Conservation (phyloP, 345 rosid species). For the Salix udensis region DNA sequence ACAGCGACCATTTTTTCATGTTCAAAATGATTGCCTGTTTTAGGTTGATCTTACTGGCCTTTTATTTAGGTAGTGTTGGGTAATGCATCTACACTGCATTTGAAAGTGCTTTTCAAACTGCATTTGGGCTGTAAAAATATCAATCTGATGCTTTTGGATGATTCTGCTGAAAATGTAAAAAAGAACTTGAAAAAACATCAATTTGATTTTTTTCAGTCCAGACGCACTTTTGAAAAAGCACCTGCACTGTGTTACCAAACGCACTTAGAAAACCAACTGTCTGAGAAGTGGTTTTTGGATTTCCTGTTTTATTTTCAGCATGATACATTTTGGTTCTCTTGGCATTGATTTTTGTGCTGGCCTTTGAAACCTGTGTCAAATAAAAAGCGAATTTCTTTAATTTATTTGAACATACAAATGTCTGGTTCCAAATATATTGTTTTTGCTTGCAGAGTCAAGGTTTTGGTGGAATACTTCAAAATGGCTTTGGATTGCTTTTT, state of each 20-base stretch:
- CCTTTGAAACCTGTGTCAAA: too few species aligned
- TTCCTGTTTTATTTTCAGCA: background rate
- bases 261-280: background rate
- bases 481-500: conserved; percentile 98
- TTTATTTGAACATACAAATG: background rate
- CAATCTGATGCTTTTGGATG: too few species aligned
- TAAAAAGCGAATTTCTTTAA: background rate
- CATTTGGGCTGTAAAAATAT: too few species aligned
- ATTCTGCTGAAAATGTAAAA: too few species aligned
- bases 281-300: background rate
- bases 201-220: too few species aligned
- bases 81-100: too few species aligned
- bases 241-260: too few species aligned
- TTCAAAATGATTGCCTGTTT: background rate
- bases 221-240: too few species aligned
- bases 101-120: too few species aligned
- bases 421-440: background rate
- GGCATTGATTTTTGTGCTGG: background rate
- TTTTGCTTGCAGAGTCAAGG: conserved; percentile 57
- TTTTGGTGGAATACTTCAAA: conserved; percentile 80
- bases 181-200: too few species aligned
- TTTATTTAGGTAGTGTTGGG: background rate
- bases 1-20: background rate
- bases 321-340: background rate
- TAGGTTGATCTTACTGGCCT: background rate